Base-by-base conservation (phyloP, 2,329 filamentous ascomycete genomes). In the Elsinoe arachidis region DNA sequence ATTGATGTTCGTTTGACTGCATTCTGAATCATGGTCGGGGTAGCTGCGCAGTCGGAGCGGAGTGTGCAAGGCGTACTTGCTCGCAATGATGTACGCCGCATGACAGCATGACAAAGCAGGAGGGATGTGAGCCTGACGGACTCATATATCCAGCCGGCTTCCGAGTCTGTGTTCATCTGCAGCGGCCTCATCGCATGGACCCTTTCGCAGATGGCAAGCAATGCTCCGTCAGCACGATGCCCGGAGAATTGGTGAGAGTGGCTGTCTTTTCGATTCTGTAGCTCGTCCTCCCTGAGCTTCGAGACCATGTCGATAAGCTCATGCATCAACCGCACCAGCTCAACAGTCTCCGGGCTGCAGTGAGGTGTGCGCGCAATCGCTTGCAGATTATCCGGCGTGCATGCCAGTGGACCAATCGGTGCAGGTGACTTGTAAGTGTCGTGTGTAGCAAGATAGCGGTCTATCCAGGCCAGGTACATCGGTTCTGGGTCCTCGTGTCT, bases 41-140 rank as follows among this genome's bases (percentile, higher is more conserved):
- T 53, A 14, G 39, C 44, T 15, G 9, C 21, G 43, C 43, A 47
- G 19, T 23, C n/a, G 2, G n/a, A 12, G 19, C 17, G 14, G 6
- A 15, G 10, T 3, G 9, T 30, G 26, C 56, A 58, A 26, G 35
- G 21, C 38, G 33, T 35, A 12, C 17, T 17, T 26, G 19, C 26
- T 3, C 65, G 63, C 55, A 69, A 59, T 9, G 63, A 57, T 15
- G 63, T 41, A 0, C 60, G 46, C 15, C 63, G 39, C 4, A 57
- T 37, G 41, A 69, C 55, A 33, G 66, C 67, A 39, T 63, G 59
- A n/a, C 64, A 60, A 57, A 67, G 69, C 30, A 70, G 51, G 0
- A 60, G 46, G n/a, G 63, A 60, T 5, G 64, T 61, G 6, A 68
- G 60, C 3, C 66, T 62, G 9, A 66, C 57, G 2, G 66, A 61